Evolutionary conservation across 2,329 filamentous ascomycete genomes (phyloP).

Genomic region (Alternaria infectoria): DNA sequence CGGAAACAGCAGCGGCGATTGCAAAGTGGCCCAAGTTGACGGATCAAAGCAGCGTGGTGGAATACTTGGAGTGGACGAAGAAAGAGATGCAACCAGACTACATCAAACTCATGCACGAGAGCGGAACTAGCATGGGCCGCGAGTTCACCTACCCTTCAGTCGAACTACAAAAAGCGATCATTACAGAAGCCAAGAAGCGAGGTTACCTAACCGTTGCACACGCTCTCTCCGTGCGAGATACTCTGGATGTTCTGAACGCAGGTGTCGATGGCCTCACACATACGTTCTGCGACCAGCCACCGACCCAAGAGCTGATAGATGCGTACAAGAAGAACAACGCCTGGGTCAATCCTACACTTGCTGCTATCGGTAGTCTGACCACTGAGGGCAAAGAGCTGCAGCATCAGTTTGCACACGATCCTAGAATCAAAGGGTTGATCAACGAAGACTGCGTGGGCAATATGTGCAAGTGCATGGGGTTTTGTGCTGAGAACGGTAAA

Average conservation of each 20-base stretch:
- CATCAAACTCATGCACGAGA: constrained; percentile 61
- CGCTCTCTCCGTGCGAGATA: constrained; percentile 48
- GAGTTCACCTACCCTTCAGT: constrained; percentile 50
- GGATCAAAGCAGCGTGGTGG: constrained; percentile 49
- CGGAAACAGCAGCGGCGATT: constrained; percentile 48
- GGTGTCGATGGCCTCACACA: constrained; percentile 55
- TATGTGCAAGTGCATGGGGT: constrained; percentile 52
- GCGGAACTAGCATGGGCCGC: constrained; percentile 49
- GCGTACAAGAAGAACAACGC: constrained; percentile 52
- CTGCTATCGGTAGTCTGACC: constrained; percentile 49
- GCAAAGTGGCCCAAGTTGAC: constrained; percentile 57
- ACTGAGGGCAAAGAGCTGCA: constrained; percentile 49
- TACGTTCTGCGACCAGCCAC: constrained; percentile 50
- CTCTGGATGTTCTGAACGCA: constrained; percentile 49
- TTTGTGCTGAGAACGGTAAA: constrained; percentile 41
- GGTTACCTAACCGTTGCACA: constrained; percentile 52
- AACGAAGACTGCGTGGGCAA: constrained; percentile 41
- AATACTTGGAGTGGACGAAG: constrained; percentile 51
- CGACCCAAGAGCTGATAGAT: constrained; percentile 48
- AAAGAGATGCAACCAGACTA: constrained; percentile 54
- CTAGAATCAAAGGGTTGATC: constrained; percentile 43
- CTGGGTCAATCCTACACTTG: constrained; percentile 53
- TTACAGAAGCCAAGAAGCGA: constrained; percentile 49
- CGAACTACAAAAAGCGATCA: constrained; percentile 54
- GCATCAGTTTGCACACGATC: constrained; percentile 51